Base-by-base conservation (phyloP, 2,329 filamentous ascomycete species). In the Trichoderma gracile region DNA sequence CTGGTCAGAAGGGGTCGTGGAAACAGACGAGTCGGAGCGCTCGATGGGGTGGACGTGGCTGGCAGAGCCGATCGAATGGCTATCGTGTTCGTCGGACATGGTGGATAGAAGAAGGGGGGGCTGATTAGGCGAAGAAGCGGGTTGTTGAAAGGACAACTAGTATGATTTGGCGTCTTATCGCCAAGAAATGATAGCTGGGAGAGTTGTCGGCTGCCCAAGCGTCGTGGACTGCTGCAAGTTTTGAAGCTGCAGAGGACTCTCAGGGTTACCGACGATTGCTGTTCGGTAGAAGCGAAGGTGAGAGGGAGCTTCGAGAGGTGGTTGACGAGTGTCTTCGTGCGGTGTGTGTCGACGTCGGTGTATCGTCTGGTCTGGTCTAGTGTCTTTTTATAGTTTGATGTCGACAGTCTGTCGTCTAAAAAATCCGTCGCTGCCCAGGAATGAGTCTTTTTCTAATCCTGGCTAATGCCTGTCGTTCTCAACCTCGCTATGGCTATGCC, bases 1-100 rank as follows among this genome's bases (percentile, higher is more conserved):
- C 67, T 73, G 71, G n/a, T 78, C 75, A n/a, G 74, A 75, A 3
- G 73, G 69, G 6, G 72, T 70, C 2, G 73, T 71, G 17, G 75
- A 77, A 4, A 67, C 60, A 3, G 76, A 76, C 0, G 77, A 78
- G 52, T 77, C 74, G 47, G 77, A 78, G 60, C 77, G 75, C 52
- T 75, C 75, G 56, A 79, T 78, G n/a, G 74, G 69, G 60, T 74
- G 72, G 55, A 67, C 67, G 49, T 73, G 73, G 63, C 64, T 68
- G 45, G 66, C 65, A 66, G 68, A 69, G 66, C 65, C 68, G 64
- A 67, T 65, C 30, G 70, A 70, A 27, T 67, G 70, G 15, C 59
- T 49, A 33, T 73, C 73, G 67, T 67, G 65, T 38, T 69, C 59
- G 64, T 70, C 69, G 17, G 69, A 68, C 70, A 72, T 70, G 49